A percentile compares a stretch with the other conserved stretches of the same genome.
Conservation (phyloP, 2,329 filamentous ascomycete species). For the Cercospora zeae-maydis region DNA sequence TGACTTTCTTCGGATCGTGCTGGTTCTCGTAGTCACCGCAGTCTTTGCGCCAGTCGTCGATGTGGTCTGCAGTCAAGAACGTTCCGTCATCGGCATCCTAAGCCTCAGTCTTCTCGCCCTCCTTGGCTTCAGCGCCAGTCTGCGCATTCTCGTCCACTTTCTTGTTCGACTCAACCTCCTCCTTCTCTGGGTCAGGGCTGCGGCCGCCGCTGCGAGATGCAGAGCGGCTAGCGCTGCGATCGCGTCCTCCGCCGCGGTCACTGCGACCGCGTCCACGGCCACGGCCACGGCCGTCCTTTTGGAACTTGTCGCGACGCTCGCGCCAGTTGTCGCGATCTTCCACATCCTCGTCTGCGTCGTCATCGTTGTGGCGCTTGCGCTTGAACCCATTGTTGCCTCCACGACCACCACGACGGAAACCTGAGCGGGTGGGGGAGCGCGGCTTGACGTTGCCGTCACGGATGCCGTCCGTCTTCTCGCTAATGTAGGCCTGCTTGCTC, state of each 20-base stretch:
- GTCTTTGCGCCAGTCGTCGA: not conserved
- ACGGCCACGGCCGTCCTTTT: slow-evolving; percentile 21
- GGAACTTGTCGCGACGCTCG: slow-evolving; percentile 25
- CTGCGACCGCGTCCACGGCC: slow-evolving; percentile 9
- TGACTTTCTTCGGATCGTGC: not conserved
- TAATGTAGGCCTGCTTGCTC: slow-evolving; percentile 81
- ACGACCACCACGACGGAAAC: slow-evolving; percentile 34
- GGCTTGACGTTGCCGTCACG: slow-evolving; percentile 41
- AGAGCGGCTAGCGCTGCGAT: slow-evolving; percentile 16
- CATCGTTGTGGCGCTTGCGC: slow-evolving; percentile 25
- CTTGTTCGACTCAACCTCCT: slow-evolving; percentile 19
- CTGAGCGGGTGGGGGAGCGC: slow-evolving; percentile 29
- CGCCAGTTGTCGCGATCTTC: slow-evolving; percentile 28
- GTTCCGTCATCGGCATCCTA: slow-evolving; percentile 10
- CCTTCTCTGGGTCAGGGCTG: slow-evolving; percentile 18
- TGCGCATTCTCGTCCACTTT: slow-evolving; percentile 11
- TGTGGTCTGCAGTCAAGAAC: not conserved
- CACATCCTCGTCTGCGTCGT: slow-evolving; percentile 23
- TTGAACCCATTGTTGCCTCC: slow-evolving; percentile 31
- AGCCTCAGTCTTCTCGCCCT: slow-evolving; percentile 15
- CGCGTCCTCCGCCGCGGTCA: slow-evolving; percentile 18
- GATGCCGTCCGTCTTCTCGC: slow-evolving; percentile 47
- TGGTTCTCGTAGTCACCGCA: not conserved
- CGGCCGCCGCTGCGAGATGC: slow-evolving; percentile 18
- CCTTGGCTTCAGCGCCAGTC: slow-evolving; percentile 9